Conservation (phyloP, 306 rosid species). For the Cicer pinnatifidum region DNA sequence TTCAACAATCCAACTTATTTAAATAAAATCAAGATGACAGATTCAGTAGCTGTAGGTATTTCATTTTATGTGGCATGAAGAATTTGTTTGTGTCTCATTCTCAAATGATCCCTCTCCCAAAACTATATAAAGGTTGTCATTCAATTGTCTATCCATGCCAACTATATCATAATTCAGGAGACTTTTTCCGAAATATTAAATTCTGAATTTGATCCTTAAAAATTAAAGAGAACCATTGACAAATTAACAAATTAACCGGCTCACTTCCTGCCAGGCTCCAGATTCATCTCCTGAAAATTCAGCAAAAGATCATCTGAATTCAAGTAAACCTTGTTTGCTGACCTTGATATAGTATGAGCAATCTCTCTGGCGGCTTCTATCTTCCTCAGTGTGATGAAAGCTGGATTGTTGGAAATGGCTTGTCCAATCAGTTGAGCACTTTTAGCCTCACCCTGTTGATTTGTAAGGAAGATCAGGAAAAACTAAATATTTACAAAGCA, state of each 20-base stretch:
- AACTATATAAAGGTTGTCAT: conserved; percentile 11
- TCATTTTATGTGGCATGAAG: background rate
- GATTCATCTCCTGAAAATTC: conserved; percentile 69
- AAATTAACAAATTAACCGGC: background rate
- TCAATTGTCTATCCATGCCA: too few relatives aligned
- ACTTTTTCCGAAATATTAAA: too few relatives aligned
- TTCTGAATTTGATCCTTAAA: too few relatives aligned
- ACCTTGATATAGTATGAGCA: conserved; percentile 64
- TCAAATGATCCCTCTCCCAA: conserved; percentile 7
- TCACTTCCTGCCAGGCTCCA: conserved; percentile 56
- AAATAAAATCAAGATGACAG: background rate
- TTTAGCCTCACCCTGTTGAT: conserved; percentile 77
- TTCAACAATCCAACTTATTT: conserved; percentile 1
- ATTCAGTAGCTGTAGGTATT: background rate
- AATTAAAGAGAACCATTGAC: too few relatives aligned
- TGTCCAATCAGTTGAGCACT: conserved; percentile 82
- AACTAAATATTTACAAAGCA: background rate
- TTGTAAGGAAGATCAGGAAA: background rate
- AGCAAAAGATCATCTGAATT: conserved; percentile 74
- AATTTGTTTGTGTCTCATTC: conserved; percentile 9
- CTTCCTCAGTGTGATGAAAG: conserved; percentile 80
- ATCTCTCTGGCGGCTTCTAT: conserved; percentile 93
- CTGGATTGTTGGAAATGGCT: conserved; percentile 79
- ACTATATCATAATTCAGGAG: too few relatives aligned
- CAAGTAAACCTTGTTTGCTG: conserved; percentile 69